Evolutionary conservation across 2,329 filamentous ascomycete species (phyloP).

Genomic region (Paraconiothyrium brasiliense): DNA sequence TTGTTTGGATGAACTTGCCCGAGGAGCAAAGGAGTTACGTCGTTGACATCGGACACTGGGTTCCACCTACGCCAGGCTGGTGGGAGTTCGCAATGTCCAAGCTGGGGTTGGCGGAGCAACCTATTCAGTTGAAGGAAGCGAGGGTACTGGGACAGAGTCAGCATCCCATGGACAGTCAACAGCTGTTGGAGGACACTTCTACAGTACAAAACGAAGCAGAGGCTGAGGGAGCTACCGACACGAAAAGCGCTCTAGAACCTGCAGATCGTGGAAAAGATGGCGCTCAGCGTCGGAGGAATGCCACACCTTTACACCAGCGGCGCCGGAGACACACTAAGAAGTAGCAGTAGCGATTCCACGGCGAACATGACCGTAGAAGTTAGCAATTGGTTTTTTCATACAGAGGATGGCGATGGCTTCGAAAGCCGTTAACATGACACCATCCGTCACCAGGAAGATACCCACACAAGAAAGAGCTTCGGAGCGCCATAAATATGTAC

Average conservation of each 20-base stretch:
- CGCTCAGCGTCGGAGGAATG: background rate
- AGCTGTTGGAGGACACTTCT: background rate
- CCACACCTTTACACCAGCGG: background rate
- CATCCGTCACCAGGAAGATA: background rate
- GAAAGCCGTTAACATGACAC: background rate
- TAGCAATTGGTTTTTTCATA: background rate
- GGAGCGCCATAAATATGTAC: background rate
- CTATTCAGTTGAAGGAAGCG: conserved; percentile 6
- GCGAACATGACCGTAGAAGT: background rate
- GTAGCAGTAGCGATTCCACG: background rate
- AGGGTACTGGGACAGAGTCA: conserved; percentile 12
- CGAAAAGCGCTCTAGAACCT: background rate
- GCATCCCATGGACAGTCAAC: background rate
- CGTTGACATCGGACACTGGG: conserved; percentile 16
- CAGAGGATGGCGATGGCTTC: background rate
- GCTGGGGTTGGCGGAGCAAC: conserved; percentile 9
- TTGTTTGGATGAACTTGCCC: conserved; percentile 18
- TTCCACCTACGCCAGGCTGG: conserved; percentile 13
- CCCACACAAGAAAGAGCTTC: background rate
- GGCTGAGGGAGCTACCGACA: background rate
- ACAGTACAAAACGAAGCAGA: background rate
- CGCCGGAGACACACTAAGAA: background rate
- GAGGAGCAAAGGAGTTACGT: conserved; percentile 15
- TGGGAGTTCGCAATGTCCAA: conserved; percentile 14
- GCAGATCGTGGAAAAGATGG: background rate